Evolutionary conservation across 306 rosid species (phyloP), one percentile per base, ranked within the genome.

Genomic region (Datisca glomerata): DNA sequence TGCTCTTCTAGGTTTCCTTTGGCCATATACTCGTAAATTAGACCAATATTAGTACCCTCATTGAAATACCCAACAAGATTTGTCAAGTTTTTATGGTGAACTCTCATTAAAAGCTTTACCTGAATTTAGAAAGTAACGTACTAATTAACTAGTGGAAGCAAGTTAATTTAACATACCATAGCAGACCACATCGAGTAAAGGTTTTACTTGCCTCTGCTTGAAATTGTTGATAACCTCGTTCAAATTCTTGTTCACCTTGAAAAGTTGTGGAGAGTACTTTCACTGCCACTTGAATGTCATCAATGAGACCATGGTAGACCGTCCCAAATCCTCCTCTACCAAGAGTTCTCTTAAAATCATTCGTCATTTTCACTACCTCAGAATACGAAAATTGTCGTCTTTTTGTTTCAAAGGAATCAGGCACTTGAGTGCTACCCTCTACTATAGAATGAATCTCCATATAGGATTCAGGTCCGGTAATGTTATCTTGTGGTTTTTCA

Each of bases 251-350:
- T n/a, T n/a, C n/a, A n/a, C n/a, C n/a, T n/a, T n/a, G n/a, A n/a
- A n/a, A n/a, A n/a, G 53, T 51, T 19, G 44, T 43, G 17, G 70
- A 61, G 42, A 76, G 69, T 59, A 72, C 60, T 56, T 77, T 77
- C 47, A 72, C 86, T 21, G 86, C 80, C 31, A 69, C 73, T 57
- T 61, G 68, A 23, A 63, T 62, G 22, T 57, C 63, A 17, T 44
- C 25, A 5, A 49, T 14, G 41, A 17, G 43, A 18, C 84, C 79
- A 32, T 15, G 59, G 23, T 49, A 71, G 16, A 76, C 76, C 7
- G 62, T 54, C 60, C 85, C 85, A 41, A 40, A 65, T 32, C 69
- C 76, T 21, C 85, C 85, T 53, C 46, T 58, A 5, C 85, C 85
- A 14, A 71, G 37, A 41, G 38, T 36, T 37, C 32, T 60, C 48